Evolutionary conservation across 2,329 filamentous ascomycete species (phyloP), one percentile per base, ranked within the genome.

Genomic region (Immersiporthe knoxdaviesiana): DNA sequence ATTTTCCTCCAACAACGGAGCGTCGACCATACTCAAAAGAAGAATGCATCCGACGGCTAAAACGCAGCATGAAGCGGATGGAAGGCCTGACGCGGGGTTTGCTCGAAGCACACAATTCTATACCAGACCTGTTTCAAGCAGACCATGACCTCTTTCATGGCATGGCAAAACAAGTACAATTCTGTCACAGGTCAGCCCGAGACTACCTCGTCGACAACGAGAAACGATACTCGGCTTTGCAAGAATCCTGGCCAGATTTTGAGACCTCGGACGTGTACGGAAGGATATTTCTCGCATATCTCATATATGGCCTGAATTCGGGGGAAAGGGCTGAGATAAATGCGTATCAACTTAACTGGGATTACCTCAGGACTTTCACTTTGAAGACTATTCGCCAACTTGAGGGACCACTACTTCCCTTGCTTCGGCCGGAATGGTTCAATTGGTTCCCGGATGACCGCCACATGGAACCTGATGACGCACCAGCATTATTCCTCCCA

Each of bases 1-100:
- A 24, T 2, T 65, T 65, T 10, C 63, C 63, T 18, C 18, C 30
- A 39, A 2, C 24, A 7, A 35, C 16, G 11, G 21, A 52, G 12
- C 4, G n/a, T 52, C 41, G 27, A 11, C 62, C 44, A 35, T 63
- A 54, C 10, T 50, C 62, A n/a, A 12, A 2, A 21, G n/a, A 50
- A 50, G 62, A 63, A 35, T 4, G 3, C 24, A 27, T 3, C 1
- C 32, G 41, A n/a, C 41, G 24, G 30, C 11, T 37, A 2, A 10
- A 35, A 18, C 44, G 12, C 7, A 44, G 27, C 16, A 11, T n/a
- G 16, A 32, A 63, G 41, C 62, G 21, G 21, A 52, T 63, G 14
- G n/a, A 63, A 8, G 62, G 62, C 30, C n/a, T 63, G 30, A 35
- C 27, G 10, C 62, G 62, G 21, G 62, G 62, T 4, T 47, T 63